Evolutionary conservation across 2,329 filamentous ascomycete genomes (phyloP).

Genomic region (Botrytis squamosa): DNA sequence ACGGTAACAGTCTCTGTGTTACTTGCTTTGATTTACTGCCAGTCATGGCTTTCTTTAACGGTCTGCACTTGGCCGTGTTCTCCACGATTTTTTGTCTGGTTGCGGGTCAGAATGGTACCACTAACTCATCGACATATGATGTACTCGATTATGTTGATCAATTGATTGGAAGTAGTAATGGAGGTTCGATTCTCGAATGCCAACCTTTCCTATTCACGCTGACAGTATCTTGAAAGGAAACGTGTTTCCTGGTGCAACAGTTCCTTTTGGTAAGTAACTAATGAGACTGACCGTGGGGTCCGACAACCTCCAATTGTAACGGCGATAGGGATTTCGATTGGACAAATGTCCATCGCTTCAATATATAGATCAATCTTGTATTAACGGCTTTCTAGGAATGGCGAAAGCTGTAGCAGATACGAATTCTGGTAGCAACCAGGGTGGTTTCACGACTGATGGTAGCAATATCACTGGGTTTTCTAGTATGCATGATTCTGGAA

Average conservation of each 20-base stretch:
- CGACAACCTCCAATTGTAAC: neutral
- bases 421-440: conserved; percentile 51
- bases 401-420: conserved; percentile 56
- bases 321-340: neutral
- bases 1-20: neutral
- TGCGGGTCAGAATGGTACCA: conserved; percentile 25
- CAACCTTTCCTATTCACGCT: neutral
- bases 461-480: conserved; percentile 39
- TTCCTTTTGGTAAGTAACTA: conserved; percentile 48
- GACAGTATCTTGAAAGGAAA: conserved; percentile 38
- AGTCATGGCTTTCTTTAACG: conserved; percentile 22
- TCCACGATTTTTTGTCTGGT: conserved; percentile 10
- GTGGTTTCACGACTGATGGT: conserved; percentile 53
- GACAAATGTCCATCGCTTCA: neutral
- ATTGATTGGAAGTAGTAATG: conserved; percentile 55
- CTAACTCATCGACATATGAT: conserved; percentile 36
- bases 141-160: conserved; percentile 48
- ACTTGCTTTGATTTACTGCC: neutral
- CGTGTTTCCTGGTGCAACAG: conserved; percentile 56
- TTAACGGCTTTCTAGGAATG: conserved; percentile 41
- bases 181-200: conserved; percentile 42
- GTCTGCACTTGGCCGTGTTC: conserved; percentile 4
- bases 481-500: conserved; percentile 46
- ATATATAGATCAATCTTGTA: neutral
- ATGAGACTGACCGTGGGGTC: neutral